Evolutionary conservation across 306 rosid genomes (phyloP).

Genomic region (Inga oerstediana): DNA sequence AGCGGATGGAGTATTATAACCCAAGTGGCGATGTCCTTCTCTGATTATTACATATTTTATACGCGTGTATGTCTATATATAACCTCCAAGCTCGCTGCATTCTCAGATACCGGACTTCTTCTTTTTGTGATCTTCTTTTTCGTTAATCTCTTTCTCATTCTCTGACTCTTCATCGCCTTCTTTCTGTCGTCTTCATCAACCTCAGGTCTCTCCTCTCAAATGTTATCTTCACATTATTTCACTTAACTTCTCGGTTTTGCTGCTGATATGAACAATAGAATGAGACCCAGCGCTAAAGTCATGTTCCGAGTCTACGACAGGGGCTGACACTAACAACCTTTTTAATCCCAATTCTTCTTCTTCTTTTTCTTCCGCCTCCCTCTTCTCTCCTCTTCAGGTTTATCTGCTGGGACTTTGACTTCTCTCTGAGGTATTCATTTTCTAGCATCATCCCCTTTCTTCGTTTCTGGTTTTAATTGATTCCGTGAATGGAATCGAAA

Average conservation of each 20-base stretch:
- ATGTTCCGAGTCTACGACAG: slow-evolving; percentile 75
- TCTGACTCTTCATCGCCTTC: not conserved
- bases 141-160: not conserved
- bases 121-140: not conserved
- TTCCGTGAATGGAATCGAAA: slow-evolving; percentile 28
- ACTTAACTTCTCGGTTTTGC: not conserved
- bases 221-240: slow-evolving; percentile 13
- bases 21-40: not conserved
- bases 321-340: slow-evolving; percentile 39
- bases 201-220: not conserved
- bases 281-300: slow-evolving; percentile 67
- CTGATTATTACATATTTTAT: not conserved
- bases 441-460: not conserved
- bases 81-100: not conserved
- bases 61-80: not conserved
- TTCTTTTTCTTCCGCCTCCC: not conserved
- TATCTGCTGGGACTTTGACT: not conserved
- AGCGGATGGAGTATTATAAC: too few relatives aligned
- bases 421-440: not conserved
- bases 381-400: not conserved
- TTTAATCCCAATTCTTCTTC: not conserved
- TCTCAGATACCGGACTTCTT: not conserved
- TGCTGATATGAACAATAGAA: slow-evolving; percentile 65
- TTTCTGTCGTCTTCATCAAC: not conserved
- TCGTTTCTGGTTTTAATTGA: not conserved